Percentiles rank a stretch among this genome's conserved stretches.
These are phyloP conservation scores for Cryptococcus sp. DNA, from an alignment of 1,284 basidiomycete genomes.

Conservation along the genomic window DNA sequence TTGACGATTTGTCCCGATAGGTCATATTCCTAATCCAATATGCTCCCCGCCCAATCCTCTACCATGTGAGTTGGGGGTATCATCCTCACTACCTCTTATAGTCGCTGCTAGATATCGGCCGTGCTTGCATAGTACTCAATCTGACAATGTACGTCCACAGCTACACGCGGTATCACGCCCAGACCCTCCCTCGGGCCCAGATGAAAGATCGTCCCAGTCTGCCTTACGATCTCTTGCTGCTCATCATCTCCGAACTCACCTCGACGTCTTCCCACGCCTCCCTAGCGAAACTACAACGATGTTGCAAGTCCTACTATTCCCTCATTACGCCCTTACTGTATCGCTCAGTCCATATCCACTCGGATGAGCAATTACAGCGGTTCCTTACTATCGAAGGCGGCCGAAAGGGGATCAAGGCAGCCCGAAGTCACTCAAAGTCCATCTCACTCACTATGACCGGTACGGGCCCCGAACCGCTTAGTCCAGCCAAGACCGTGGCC, in stretches of 20 bases:
- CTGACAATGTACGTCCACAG: too few relatives aligned
- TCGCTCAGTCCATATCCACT: conserved; percentile 12
- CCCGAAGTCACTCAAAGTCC: too few relatives aligned
- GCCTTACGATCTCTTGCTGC: conserved; percentile 17
- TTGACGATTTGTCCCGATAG: too few relatives aligned
- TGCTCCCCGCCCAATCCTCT: too few relatives aligned
- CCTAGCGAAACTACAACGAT: conserved; percentile 3
- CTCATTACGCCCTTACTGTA: conserved; percentile 18
- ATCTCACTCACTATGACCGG: too few relatives aligned
- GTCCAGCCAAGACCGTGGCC: too few relatives aligned
- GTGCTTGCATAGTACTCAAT: too few relatives aligned
- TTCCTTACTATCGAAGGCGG: conserved; percentile 7
- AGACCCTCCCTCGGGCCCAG: conserved; percentile 1
- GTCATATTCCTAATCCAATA: too few relatives aligned
- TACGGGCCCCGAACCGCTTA: too few relatives aligned
- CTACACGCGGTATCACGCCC: neutral
- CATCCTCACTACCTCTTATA: too few relatives aligned
- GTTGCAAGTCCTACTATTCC: conserved; percentile 10
- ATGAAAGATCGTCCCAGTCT: conserved; percentile 7
- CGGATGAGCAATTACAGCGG: conserved; percentile 18
- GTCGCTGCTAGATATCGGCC: too few relatives aligned
- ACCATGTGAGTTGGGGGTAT: too few relatives aligned
- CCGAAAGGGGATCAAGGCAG: neutral
- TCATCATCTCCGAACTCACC: conserved; percentile 12
- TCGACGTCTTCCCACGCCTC: conserved; percentile 5